Evolutionary conservation across 108 stramenopile species (phyloP), one percentile per base, ranked within the genome.

Genomic region (Cyclotella baltica): DNA sequence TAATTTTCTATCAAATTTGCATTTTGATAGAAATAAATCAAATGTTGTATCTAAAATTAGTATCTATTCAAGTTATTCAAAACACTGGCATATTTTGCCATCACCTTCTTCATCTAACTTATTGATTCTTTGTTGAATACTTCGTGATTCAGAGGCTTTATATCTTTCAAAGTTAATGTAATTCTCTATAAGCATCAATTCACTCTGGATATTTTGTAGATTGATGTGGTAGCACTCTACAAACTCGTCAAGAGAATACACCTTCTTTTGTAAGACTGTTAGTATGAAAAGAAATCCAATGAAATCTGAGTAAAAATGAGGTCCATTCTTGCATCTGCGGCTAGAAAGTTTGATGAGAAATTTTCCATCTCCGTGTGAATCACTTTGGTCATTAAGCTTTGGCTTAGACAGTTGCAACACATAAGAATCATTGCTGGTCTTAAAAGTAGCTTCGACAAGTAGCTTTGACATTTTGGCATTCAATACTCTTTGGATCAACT

Each of bases 291-390:
- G 6, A 18, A 55, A 55, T 55, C 53, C 53, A 18, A 55, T 25
- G 5, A n/a, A 55, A 55, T 55, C 13, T 8, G 53, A 55, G 23
- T 18, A 55, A n/a, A 55, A 55, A n/a, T 55, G 19, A 15, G 8
- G 13, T 15, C 53, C 53, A 8, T 55, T 55, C n/a, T 55, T 55
- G 53, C 53, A 55, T 15, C 53, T 55, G n/a, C 53, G 19, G 53
- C 53, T 55, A 15, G 53, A 55, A 25, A 18, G 53, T 10, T n/a
- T 55, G 53, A n/a, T 8, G 9, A 55, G 8, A 25, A 15, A 55
- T 18, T 55, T 55, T 23, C 70, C 70, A 57, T 25, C 56, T 16
- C 56, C 13, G 34, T 57, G 34, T 71, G 70, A 4, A 71, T 59
- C 15, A 58, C 4, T 16, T n/a, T 58, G 4, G 56, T 38, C 35